Evolutionary conservation across 768 basidiomycete genomes (phyloP).

Genomic region (Russula dissimulans): DNA sequence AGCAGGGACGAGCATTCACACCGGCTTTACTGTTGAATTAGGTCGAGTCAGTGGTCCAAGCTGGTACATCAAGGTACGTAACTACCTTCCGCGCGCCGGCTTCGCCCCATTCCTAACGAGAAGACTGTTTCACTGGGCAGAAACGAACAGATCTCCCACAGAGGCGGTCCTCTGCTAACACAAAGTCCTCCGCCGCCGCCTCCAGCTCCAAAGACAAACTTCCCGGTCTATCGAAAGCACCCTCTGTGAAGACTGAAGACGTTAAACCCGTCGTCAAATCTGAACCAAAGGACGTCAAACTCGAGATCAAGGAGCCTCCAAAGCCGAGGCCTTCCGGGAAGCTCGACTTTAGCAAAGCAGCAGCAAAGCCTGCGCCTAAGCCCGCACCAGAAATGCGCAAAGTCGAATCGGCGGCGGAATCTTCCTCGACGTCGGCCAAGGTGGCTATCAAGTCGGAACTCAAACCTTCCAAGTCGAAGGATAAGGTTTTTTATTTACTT

Average conservation of each 20-base stretch:
- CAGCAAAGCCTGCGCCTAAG: slow-evolving; percentile 12
- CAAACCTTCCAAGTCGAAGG: slow-evolving; percentile 2
- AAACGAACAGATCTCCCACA: background rate
- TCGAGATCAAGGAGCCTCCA: slow-evolving; percentile 21
- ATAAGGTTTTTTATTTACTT: background rate
- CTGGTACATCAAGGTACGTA: slow-evolving; percentile 10
- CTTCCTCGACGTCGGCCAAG: slow-evolving; percentile 3
- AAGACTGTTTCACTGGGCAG: background rate
- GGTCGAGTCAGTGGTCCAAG: slow-evolving; percentile 14
- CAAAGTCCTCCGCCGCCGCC: slow-evolving; percentile 1
- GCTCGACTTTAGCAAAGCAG: slow-evolving; percentile 35
- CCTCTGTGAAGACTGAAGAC: slow-evolving; percentile 1
- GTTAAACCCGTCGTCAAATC: slow-evolving; percentile 22
- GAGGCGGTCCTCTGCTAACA: background rate
- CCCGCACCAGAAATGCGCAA: slow-evolving; percentile 8
- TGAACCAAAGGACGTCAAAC: slow-evolving; percentile 23
- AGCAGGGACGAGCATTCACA: background rate
- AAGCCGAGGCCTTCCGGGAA: slow-evolving; percentile 37
- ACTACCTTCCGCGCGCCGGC: too few species aligned
- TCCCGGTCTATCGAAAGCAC: slow-evolving; percentile 12
- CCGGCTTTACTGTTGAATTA: background rate
- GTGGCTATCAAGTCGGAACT: slow-evolving; percentile 8
- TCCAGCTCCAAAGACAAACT: slow-evolving; percentile 15
- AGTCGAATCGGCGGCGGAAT: slow-evolving; percentile 16
- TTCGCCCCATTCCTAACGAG: background rate